These are phyloP conservation scores for Rhizophagus prolifer DNA, from an alignment of 192 early-diverging fungal genomes.

Conservation along the genomic window DNA sequence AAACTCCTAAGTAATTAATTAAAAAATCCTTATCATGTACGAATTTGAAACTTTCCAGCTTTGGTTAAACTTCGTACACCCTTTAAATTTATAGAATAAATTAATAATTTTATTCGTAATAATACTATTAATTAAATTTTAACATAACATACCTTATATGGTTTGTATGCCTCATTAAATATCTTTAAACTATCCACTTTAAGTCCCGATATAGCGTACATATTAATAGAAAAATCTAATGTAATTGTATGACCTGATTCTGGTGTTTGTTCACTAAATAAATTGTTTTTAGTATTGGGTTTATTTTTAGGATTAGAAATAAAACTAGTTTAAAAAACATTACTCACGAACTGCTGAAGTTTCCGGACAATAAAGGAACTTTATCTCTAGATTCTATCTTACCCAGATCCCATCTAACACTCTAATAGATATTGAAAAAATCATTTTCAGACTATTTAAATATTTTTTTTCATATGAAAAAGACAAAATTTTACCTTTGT, in stretches of 20 bases:
- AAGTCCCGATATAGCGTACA: constrained; percentile 69
- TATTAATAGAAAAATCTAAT: constrained; percentile 68
- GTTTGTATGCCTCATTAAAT: constrained; percentile 74
- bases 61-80: constrained; percentile 60
- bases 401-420: constrained; percentile 62
- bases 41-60: constrained; percentile 62
- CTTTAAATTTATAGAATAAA: constrained; percentile 23
- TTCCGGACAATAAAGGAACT: constrained; percentile 62
- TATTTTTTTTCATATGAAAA: neutral
- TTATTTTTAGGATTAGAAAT: too few relatives aligned
- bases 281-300: neutral
- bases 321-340: neutral
- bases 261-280: constrained; percentile 42
- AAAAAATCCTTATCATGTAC: constrained; percentile 40
- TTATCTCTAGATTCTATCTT: constrained; percentile 59
- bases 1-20: too few relatives aligned
- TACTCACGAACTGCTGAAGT: constrained; percentile 39
- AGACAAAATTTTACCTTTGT: constrained; percentile 45
- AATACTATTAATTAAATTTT: neutral
- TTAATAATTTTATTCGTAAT: neutral
- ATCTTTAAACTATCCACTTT: constrained; percentile 70
- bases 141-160: constrained; percentile 60
- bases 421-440: neutral
- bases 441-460: neutral
- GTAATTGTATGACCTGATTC: constrained; percentile 55